Evolutionary conservation across 2,329 filamentous ascomycete genomes (phyloP).

Genomic region (Arthrobotrys sphaeroides): DNA sequence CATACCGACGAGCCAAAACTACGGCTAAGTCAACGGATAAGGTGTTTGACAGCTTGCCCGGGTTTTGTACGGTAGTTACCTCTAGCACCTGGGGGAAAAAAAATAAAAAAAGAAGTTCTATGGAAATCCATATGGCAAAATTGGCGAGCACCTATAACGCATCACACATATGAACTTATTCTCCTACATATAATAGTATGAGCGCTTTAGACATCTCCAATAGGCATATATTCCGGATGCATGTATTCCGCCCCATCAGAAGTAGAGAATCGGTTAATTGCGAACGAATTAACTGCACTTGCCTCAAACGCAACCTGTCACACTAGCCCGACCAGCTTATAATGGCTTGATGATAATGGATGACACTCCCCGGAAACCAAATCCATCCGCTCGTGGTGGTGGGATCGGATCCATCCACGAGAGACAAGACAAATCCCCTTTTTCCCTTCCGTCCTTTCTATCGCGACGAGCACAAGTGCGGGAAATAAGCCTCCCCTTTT

Average conservation of each 20-base stretch:
- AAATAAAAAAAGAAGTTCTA: conserved; percentile 8
- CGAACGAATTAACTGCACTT: conserved; percentile 49
- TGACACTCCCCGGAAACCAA: conserved; percentile 47
- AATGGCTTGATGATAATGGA: conserved; percentile 45
- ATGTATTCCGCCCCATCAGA: conserved; percentile 39
- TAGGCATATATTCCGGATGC: conserved; percentile 54
- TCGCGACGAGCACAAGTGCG: conserved; percentile 47
- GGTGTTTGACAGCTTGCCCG: conserved; percentile 47
- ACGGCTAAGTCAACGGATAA: conserved; percentile 54
- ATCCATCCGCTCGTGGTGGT: conserved; percentile 27
- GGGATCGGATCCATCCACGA: conserved; percentile 30
- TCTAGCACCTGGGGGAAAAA: background rate
- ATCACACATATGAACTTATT: conserved; percentile 37
- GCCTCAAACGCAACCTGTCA: conserved; percentile 52
- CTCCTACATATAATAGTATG: conserved; percentile 43
- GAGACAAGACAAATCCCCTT: conserved; percentile 46
- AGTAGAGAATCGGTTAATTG: conserved; percentile 51
- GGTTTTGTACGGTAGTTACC: conserved; percentile 22
- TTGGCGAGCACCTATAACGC: conserved; percentile 50
- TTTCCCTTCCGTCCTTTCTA: conserved; percentile 51
- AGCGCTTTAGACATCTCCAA: conserved; percentile 52
- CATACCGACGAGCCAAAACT: conserved; percentile 28
- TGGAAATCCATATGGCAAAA: conserved; percentile 48
- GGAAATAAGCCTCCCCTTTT: conserved; percentile 54
- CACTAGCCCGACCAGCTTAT: conserved; percentile 45